These are phyloP conservation scores for Linum lewisii DNA, from an alignment of 345 rosid genomes.

Conservation along the genomic window DNA sequence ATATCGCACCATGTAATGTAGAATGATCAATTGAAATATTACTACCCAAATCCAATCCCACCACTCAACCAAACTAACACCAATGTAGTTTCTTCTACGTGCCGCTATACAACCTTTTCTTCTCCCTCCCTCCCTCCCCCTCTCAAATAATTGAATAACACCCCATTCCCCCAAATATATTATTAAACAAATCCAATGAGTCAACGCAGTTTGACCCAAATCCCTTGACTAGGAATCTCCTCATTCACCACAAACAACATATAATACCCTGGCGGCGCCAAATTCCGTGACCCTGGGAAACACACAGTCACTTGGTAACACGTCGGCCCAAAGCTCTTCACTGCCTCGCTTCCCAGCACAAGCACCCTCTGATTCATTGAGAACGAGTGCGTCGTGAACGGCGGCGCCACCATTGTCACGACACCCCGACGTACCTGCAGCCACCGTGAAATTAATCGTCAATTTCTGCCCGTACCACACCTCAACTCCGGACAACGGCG, in stretches of 20 bases:
- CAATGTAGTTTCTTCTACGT: too few relatives aligned
- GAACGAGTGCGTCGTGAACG: slow-evolving; percentile 71
- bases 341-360: slow-evolving; percentile 33
- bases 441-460: slow-evolving; percentile 28
- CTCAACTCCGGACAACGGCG: slow-evolving; percentile 17
- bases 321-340: slow-evolving; percentile 17
- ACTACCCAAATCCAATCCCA: too few relatives aligned
- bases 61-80: too few relatives aligned
- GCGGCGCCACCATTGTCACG: slow-evolving; percentile 60
- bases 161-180: neutral
- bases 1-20: too few relatives aligned
- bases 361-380: slow-evolving; percentile 73
- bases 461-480: slow-evolving; percentile 21
- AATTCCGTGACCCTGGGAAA: slow-evolving; percentile 31
- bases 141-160: neutral
- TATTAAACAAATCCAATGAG: too few relatives aligned
- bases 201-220: slow-evolving; percentile 42
- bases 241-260: slow-evolving; percentile 59
- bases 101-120: too few relatives aligned
- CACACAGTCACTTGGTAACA: slow-evolving; percentile 33
- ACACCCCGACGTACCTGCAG: slow-evolving; percentile 13
- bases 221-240: slow-evolving; percentile 56
- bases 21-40: too few relatives aligned
- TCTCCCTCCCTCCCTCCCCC: too few relatives aligned
- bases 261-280: slow-evolving; percentile 73